Evolutionary conservation across 331 rosid genomes (phyloP).

Genomic region (Malus hybrid): DNA sequence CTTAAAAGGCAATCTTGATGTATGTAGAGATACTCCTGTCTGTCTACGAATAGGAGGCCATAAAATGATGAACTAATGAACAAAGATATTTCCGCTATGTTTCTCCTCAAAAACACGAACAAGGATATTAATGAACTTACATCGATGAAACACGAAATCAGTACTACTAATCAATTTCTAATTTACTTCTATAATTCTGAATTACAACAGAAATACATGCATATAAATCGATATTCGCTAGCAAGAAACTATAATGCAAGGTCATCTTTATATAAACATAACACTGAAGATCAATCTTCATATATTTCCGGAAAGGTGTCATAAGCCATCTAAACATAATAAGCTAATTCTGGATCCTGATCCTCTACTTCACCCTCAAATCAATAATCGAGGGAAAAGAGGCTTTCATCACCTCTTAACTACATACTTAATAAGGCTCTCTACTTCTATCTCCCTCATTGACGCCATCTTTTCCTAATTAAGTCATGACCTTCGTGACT

Average conservation of each 20-base stretch:
- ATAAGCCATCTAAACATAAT: slow-evolving; percentile 10
- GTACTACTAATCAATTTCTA: background rate
- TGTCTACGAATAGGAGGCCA: background rate
- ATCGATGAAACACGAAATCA: background rate
- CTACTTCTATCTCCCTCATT: slow-evolving; percentile 19
- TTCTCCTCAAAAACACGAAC: background rate
- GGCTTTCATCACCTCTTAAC: slow-evolving; percentile 16
- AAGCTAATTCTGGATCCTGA: slow-evolving; percentile 14
- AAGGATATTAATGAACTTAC: background rate
- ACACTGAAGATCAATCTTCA: background rate
- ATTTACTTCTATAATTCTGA: background rate
- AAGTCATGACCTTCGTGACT: slow-evolving; percentile 21
- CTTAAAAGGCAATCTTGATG: background rate
- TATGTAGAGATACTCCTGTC: background rate
- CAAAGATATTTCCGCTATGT: background rate
- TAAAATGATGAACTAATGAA: background rate
- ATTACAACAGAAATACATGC: background rate
- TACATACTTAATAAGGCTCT: slow-evolving; percentile 20
- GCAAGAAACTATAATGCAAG: background rate
- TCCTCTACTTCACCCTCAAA: slow-evolving; percentile 19
- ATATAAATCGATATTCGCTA: background rate
- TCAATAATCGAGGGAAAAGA: slow-evolving; percentile 21
- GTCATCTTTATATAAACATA: background rate
- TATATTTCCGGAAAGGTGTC: background rate
- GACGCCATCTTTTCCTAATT: slow-evolving; percentile 13